These are phyloP conservation scores for Gymnopus androsaceus DNA, from an alignment of 1,284 basidiomycete species.

Conservation along the genomic window DNA sequence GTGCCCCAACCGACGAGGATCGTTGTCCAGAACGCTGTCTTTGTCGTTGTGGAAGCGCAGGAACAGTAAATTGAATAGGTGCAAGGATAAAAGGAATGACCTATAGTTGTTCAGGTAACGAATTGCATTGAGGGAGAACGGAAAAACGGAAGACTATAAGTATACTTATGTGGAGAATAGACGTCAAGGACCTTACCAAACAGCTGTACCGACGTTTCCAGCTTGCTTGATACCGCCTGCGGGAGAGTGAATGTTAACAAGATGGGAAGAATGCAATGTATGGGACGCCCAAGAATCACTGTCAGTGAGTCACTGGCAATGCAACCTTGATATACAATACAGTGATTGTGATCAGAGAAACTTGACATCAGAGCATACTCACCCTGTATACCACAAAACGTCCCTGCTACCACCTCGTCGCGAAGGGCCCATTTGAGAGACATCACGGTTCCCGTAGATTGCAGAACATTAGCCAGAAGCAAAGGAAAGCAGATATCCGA, in stretches of 20 bases:
- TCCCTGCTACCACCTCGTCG: conserved; percentile 34
- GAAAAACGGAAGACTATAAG: too few species aligned
- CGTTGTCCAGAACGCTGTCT: conserved; percentile 26
- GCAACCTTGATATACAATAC: too few species aligned
- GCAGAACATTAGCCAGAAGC: conserved; percentile 42
- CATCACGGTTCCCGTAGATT: conserved; percentile 42
- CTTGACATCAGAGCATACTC: too few species aligned
- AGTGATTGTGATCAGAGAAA: too few species aligned
- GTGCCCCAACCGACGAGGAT: conserved; percentile 38
- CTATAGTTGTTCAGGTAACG: too few species aligned
- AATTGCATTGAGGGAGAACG: too few species aligned
- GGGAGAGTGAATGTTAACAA: too few species aligned
- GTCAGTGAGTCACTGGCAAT: too few species aligned
- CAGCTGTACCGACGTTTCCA: conserved; percentile 44
- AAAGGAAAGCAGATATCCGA: conserved; percentile 33
- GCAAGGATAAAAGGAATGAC: conserved; percentile 41
- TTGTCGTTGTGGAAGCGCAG: conserved; percentile 31
- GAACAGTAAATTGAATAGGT: conserved; percentile 46
- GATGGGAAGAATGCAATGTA: too few species aligned
- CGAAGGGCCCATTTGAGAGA: conserved; percentile 41
- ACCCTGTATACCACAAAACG: conserved; percentile 45
- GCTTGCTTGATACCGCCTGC: conserved; percentile 41
- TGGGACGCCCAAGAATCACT: too few species aligned
- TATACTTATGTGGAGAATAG: too few species aligned
- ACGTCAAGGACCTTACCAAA: conserved; percentile 26